Base-by-base conservation (phyloP, 2,329 filamentous ascomycete genomes). In the Clonostachys byssicola region DNA sequence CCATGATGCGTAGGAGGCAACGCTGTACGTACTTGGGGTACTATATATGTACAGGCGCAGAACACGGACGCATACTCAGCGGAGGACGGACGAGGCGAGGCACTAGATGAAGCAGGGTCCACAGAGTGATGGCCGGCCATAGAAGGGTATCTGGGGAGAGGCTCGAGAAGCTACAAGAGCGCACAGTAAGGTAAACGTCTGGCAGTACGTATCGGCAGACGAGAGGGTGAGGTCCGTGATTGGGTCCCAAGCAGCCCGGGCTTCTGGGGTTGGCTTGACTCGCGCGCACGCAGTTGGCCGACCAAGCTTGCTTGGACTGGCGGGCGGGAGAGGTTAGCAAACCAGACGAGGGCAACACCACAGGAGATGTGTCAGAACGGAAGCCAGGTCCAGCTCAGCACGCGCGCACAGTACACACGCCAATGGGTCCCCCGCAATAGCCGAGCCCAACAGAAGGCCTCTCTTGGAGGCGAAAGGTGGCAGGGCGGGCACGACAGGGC, bases 1-100 rank as follows among this genome's bases (percentile, higher is more conserved):
- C 80, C 80, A 83, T 83, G 73, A 67, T 60, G 64, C 63, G 48
- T 44, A 46, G 43, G 34, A 43, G 33, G 36, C 42, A 45, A 40
- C 36, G 45, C 47, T n/a, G 47, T 48, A 45, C 47, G 42, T 33
- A 30, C 36, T 39, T n/a, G 12, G 17, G 55, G 52, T 58, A 60
- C 57, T 64, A 60, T 59, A 59, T 60, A 62, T 62, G 60, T 64
- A 59, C 57, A 60, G 52, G 51, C 52, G 56, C 59, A 59, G 55
- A 49, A 58, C 52, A 56, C 58, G 56, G 57, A 63, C 56, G 59
- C 63, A 65, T 65, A 63, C 60, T 65, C 57, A 17, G 18, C 36
- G 47, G 17, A 63, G 58, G 57, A 59, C 36, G 23, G 23, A 30
- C 23, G 23, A 30, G 23, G 61, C 56, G 52, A 65, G 59, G 57